Evolutionary conservation across 257 asterid species (phyloP), one percentile per base, ranked within the genome.

Genomic region (Coffea eugenioides): DNA sequence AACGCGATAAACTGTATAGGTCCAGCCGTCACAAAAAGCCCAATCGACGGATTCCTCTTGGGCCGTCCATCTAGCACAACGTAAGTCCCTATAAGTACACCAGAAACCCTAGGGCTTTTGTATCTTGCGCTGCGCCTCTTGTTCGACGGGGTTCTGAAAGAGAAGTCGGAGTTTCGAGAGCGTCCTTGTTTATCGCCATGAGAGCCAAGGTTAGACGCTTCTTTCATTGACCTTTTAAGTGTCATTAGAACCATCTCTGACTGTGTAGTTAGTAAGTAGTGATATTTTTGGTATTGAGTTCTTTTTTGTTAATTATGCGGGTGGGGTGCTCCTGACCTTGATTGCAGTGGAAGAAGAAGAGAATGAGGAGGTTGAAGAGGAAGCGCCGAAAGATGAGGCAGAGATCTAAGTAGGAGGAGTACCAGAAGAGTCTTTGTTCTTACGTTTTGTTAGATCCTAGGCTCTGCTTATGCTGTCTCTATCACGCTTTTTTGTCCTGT

Each of bases 371-470:
- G 82, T 64, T 82, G 85, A 82, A 82, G 81, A 77, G 85, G 73
- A 82, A 82, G 82, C 85, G 85, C 79, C 82, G 85, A 82, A 82
- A 82, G 85, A 82, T 82, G 85, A 82, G 85, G 77, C 85, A 82
- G 82, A 78, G 85, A 82, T 82, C 85, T 64, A 82, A 82, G 82
- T 82, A 82, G 80, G 66, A 31, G 7, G 66, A 21, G 21, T 34
- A 65, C 16, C 69, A 20, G 6, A 56, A 6, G n/a, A 18, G 6
- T 56, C 64, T 0, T 52, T 52, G 16, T 52, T 49, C 21, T 52
- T 1, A 20, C 20, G 15, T 52, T 15, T 52, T 4, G 21, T 13
- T 15, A 52, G 6, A 8, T 48, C 10, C 52, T 54, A 54, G 61
- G 21, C 15, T 54, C 61, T 54, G 21, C 23, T 46, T 15, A 21